Evolutionary conservation across 1,284 basidiomycete genomes (phyloP).

Genomic region (Trichosporon ovoides): DNA sequence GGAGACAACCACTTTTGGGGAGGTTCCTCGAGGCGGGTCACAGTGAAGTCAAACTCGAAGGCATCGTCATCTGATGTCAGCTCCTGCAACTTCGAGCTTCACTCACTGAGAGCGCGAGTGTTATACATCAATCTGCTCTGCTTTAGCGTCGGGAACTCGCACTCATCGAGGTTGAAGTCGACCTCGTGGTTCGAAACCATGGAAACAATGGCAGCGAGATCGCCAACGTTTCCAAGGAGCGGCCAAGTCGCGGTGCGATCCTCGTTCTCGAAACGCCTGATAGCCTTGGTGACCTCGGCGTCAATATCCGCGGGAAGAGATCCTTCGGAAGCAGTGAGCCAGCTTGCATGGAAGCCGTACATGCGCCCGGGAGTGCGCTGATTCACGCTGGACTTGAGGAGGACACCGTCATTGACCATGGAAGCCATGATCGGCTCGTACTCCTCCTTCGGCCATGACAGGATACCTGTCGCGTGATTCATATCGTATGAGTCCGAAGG

Average conservation of each 20-base stretch:
- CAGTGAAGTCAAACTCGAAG: constrained; percentile 35
- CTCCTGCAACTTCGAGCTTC: fast-evolving
- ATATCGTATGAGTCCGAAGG: constrained; percentile 62
- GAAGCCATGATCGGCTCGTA: constrained; percentile 52
- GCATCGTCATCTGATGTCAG: constrained; percentile 33
- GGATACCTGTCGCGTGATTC: constrained; percentile 56
- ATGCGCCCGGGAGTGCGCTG: constrained; percentile 18
- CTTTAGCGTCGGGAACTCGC: constrained; percentile 24
- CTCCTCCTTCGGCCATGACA: constrained; percentile 57
- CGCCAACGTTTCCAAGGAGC: constrained; percentile 30
- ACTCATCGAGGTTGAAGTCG: constrained; percentile 32
- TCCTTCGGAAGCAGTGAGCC: constrained; percentile 52
- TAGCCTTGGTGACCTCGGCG: constrained; percentile 54
- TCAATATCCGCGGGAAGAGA: constrained; percentile 59
- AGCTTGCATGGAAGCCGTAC: constrained; percentile 40
- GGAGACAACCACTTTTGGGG: background rate
- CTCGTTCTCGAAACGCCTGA: constrained; percentile 58
- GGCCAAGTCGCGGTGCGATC: constrained; percentile 27
- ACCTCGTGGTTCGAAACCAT: constrained; percentile 38
- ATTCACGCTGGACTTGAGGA: constrained; percentile 21
- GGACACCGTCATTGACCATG: constrained; percentile 32
- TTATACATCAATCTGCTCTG: constrained; percentile 31
- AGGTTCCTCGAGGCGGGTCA: constrained; percentile 1
- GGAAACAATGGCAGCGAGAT: constrained; percentile 36
- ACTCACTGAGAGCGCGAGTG: constrained; percentile 39